phyloP scores from a whole-genome alignment of 768 basidiomycete genomes.

The Mycena galopus region DNA sequence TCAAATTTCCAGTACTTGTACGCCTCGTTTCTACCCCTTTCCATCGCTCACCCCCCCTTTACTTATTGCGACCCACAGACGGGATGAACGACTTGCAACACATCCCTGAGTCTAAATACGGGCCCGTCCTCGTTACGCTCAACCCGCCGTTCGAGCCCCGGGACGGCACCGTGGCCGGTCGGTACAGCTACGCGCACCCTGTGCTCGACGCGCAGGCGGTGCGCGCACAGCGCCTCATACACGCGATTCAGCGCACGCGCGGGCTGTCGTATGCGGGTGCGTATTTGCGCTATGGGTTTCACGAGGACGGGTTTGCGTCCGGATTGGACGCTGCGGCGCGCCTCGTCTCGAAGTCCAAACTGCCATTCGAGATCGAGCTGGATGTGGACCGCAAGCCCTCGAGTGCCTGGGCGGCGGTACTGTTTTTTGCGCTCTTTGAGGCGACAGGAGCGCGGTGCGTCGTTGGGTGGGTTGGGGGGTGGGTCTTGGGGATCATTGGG shows the following conservation, averaged over 20 bases:
- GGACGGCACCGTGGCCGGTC: constrained; percentile 57
- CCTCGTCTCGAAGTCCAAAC: background rate
- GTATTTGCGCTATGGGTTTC: constrained; percentile 84
- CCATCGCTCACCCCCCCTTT: background rate
- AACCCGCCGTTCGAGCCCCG: constrained; percentile 77
- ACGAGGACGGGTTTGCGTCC: constrained; percentile 81
- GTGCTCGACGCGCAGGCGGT: constrained; percentile 71
- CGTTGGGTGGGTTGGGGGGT: constrained; percentile 20
- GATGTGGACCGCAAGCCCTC: constrained; percentile 27
- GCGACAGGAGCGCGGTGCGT: constrained; percentile 5
- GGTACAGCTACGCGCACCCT: constrained; percentile 78
- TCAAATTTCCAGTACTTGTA: constrained; percentile 62
- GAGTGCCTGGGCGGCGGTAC: constrained; percentile 27
- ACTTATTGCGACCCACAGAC: constrained; percentile 60
- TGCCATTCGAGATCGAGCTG: constrained; percentile 33
- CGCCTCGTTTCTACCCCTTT: constrained; percentile 2
- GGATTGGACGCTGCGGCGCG: constrained; percentile 53
- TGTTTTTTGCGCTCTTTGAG: constrained; percentile 26
- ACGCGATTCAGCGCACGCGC: constrained; percentile 71
- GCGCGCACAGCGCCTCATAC: constrained; percentile 64
- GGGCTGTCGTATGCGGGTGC: constrained; percentile 78
- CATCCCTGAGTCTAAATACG: constrained; percentile 65
- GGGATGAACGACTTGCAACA: constrained; percentile 85
- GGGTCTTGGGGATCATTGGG: constrained; percentile 13
- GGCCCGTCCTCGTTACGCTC: constrained; percentile 78